phyloP scores from a whole-genome alignment of 176 grass and related monocot genomes.

The Neostapfia colusana region DNA sequence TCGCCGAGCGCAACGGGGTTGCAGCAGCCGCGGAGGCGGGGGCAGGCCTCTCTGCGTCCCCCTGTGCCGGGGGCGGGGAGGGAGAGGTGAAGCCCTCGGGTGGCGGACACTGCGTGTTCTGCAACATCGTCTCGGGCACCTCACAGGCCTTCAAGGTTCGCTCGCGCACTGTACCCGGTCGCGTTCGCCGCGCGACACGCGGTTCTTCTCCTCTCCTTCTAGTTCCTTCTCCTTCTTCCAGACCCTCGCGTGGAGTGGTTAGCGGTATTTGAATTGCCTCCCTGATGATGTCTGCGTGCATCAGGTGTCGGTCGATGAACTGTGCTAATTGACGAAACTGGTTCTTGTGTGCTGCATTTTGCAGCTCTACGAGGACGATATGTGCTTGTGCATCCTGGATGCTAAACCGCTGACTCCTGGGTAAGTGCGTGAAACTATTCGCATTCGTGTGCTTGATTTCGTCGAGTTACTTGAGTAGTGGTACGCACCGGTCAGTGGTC shows the following conservation, averaged over 20 bases:
- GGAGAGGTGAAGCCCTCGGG: background rate
- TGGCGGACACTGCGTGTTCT: slow-evolving; percentile 57
- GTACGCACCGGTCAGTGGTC: background rate
- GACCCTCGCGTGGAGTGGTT: background rate
- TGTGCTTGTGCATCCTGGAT: slow-evolving; percentile 86
- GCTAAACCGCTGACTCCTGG: slow-evolving; percentile 60
- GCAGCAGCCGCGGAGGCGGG: background rate
- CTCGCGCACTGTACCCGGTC: background rate
- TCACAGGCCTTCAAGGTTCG: slow-evolving; percentile 64
- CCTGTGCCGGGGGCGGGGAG: background rate
- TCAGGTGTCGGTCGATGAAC: background rate
- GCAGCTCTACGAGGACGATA: slow-evolving; percentile 88
- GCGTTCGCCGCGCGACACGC: background rate
- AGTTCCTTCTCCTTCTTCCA: background rate
- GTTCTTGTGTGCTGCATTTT: slow-evolving; percentile 32
- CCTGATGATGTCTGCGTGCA: background rate
- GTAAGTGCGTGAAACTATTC: slow-evolving; percentile 35
- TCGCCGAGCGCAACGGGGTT: background rate
- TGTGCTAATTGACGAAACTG: slow-evolving; percentile 18
- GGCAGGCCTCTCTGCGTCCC: slow-evolving; percentile 3
- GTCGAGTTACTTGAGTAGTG: background rate
- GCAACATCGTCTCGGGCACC: slow-evolving; percentile 56
- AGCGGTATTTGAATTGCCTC: background rate
- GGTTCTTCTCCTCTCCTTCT: background rate
- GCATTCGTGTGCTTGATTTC: background rate